Conservation (phyloP, 208 protist genomes). For the Wallacemonas sp. region DNA sequence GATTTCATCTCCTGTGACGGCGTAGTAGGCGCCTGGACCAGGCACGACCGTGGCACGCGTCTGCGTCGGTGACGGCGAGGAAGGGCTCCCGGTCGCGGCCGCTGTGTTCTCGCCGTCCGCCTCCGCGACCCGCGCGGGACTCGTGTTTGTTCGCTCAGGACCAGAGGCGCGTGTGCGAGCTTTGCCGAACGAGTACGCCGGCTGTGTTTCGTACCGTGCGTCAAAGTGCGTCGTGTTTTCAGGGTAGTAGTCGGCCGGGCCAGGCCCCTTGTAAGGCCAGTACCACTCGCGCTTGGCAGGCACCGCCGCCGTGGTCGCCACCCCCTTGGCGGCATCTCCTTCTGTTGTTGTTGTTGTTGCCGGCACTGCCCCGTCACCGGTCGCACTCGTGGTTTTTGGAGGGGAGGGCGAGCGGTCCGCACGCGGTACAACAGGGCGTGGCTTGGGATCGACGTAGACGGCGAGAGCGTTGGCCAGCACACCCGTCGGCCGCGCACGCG, state of each 20-base stretch:
- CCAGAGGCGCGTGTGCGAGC: background rate
- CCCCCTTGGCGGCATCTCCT: background rate
- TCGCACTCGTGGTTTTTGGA: background rate
- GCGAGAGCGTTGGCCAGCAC: background rate
- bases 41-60: slow-evolving; percentile 26
- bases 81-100: no score
- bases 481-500: background rate
- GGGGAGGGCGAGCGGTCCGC: background rate
- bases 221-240: background rate
- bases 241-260: slow-evolving; percentile 14
- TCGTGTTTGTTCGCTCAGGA: no score
- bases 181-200: slow-evolving; percentile 12
- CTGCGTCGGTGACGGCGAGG: slow-evolving; percentile 19
- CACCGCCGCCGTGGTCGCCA: background rate
- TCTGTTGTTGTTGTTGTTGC: no score
- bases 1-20: slow-evolving; percentile 12
- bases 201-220: slow-evolving; percentile 7
- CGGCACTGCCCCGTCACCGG: background rate
- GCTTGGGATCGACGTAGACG: slow-evolving; percentile 5
- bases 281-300: no score
- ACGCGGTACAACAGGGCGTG: slow-evolving; percentile 3
- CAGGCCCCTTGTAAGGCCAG: slow-evolving; percentile 13
- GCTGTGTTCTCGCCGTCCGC: no score
- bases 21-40: slow-evolving; percentile 10
- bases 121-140: no score